A percentile compares a stretch with the other conserved stretches of the same genome.
These are phyloP conservation scores for Lolium rigidum DNA, from an alignment of 176 grass and related monocot genomes.

Conservation along the genomic window DNA sequence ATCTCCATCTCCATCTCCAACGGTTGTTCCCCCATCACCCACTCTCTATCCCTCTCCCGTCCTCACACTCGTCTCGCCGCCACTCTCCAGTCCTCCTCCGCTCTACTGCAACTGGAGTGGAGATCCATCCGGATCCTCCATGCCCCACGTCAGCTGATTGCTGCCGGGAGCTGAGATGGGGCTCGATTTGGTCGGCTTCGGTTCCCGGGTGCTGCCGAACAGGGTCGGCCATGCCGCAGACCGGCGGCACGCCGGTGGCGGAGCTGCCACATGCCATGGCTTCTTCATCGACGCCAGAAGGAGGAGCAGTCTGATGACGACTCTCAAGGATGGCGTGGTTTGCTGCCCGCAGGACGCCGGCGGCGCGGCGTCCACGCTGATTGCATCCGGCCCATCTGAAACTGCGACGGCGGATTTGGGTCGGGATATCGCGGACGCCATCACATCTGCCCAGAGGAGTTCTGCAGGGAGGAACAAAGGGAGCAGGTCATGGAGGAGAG, in stretches of 20 bases:
- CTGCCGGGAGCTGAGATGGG: conserved; percentile 35
- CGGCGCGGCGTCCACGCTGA: conserved; percentile 20
- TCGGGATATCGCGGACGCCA: conserved; percentile 11
- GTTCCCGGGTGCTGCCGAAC: conserved; percentile 39
- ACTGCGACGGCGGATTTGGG: background rate
- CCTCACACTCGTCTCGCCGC: background rate
- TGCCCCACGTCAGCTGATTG: background rate
- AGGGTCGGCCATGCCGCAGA: conserved; percentile 16
- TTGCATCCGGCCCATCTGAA: conserved; percentile 42
- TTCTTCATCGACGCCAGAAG: conserved; percentile 21
- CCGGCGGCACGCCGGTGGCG: conserved; percentile 1
- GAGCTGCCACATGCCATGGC: background rate
- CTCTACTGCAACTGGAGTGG: background rate
- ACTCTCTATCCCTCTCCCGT: conserved; percentile 27
- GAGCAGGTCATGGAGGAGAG: conserved; percentile 49
- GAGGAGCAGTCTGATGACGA: conserved; percentile 29
- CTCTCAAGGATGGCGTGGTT: conserved; percentile 41
- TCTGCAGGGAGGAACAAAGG: conserved; percentile 34
- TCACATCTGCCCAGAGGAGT: background rate
- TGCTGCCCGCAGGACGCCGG: conserved; percentile 15
- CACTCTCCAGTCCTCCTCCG: background rate
- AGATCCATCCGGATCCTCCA: background rate
- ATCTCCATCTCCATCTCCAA: background rate
- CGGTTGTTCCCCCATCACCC: conserved; percentile 21
- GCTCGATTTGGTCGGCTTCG: conserved; percentile 57